Conservation (phyloP, 768 basidiomycete genomes). For the Aureoboletus auriporus region DNA sequence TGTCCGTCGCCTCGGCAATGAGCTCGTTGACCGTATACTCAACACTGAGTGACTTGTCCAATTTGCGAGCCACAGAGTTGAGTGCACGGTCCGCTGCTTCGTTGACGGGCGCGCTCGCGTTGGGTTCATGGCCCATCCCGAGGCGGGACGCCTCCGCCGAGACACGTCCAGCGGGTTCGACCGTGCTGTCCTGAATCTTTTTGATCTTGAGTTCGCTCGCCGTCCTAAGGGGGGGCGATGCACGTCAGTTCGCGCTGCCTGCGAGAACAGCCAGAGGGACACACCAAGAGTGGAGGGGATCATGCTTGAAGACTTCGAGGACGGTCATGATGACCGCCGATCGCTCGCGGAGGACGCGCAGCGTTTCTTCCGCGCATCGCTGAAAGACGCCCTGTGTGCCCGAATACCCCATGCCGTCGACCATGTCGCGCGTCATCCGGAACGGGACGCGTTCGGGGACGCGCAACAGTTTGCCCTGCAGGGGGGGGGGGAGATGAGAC, state of each 20-base stretch:
- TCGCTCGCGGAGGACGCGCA: slow-evolving; percentile 82
- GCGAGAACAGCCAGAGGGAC: too few relatives aligned
- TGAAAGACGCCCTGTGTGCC: slow-evolving; percentile 94
- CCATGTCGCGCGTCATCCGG: slow-evolving; percentile 88
- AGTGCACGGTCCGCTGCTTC: slow-evolving; percentile 92
- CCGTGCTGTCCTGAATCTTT: slow-evolving; percentile 49
- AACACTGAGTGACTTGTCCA: slow-evolving; percentile 81
- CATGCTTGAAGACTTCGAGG: slow-evolving; percentile 94
- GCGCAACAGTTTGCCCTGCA: slow-evolving; percentile 73
- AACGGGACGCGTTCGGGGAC: slow-evolving; percentile 92
- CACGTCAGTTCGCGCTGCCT: too few relatives aligned
- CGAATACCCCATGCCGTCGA: slow-evolving; percentile 89
- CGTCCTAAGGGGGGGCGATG: slow-evolving; percentile 46
- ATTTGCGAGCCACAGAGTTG: slow-evolving; percentile 71
- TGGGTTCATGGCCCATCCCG: slow-evolving; percentile 59
- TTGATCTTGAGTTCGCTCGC: slow-evolving; percentile 73
- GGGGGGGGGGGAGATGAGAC: too few relatives aligned
- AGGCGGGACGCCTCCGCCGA: slow-evolving; percentile 28
- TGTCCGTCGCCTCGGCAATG: slow-evolving; percentile 82
- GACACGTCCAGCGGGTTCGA: slow-evolving; percentile 20
- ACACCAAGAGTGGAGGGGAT: slow-evolving; percentile 91
- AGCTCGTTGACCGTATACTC: slow-evolving; percentile 93
- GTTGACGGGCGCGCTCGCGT: slow-evolving; percentile 59
- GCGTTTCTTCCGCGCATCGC: slow-evolving; percentile 90
- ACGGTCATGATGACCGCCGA: slow-evolving; percentile 91